Conservation (phyloP, 225 moss, liverwort and hornwort genomes). For the Neckera pumila region DNA sequence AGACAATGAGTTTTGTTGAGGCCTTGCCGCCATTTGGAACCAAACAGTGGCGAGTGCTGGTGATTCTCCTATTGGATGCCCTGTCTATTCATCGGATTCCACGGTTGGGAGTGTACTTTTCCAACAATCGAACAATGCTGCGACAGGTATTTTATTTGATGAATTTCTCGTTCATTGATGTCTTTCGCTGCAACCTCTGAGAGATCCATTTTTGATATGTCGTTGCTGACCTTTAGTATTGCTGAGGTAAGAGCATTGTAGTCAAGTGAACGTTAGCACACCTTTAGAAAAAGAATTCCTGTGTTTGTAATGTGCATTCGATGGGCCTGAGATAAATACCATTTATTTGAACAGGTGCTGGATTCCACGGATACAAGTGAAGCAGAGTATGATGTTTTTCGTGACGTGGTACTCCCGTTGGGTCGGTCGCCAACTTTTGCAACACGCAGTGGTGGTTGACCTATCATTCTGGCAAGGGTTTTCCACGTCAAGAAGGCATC, state of each 20-base stretch:
- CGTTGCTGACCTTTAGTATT: background rate
- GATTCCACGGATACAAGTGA: constrained; percentile 63
- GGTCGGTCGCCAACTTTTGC: constrained; percentile 53
- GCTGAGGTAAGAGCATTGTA: background rate
- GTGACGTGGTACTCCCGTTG: constrained; percentile 67
- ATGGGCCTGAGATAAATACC: background rate
- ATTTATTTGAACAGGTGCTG: constrained; percentile 38
- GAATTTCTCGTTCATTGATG: background rate
- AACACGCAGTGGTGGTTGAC: constrained; percentile 43
- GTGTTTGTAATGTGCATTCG: background rate
- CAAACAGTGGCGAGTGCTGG: constrained; percentile 67
- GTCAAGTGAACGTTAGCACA: background rate
- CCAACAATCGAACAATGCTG: constrained; percentile 47
- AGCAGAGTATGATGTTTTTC: constrained; percentile 74
- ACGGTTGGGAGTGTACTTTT: constrained; percentile 43
- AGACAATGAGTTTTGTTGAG: constrained; percentile 71
- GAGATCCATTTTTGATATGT: background rate
- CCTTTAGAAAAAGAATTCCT: background rate
- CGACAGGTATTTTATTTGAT: constrained; percentile 31
- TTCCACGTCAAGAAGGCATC: background rate
- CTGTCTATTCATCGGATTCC: constrained; percentile 60
- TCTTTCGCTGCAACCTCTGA: background rate
- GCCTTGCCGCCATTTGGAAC: constrained; percentile 70
- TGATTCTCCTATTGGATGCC: constrained; percentile 61
- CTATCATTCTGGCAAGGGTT: background rate